These are phyloP conservation scores for Microdochium paspali DNA, from an alignment of 2,329 filamentous ascomycete genomes.

Conservation along the genomic window DNA sequence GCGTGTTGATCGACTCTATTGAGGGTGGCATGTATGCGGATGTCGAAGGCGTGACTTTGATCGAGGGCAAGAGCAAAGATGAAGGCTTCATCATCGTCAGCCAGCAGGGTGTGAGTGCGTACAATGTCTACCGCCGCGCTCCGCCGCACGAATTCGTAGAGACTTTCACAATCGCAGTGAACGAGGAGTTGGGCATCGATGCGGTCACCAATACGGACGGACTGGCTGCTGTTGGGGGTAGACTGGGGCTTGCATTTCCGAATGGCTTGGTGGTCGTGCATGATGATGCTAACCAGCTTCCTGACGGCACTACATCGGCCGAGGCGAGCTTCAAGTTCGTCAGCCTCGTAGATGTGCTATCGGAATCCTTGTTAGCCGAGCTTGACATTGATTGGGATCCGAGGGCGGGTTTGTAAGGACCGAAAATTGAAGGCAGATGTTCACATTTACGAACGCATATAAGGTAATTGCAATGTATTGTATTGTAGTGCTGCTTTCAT, in stretches of 20 bases:
- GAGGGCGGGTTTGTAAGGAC: constrained; percentile 11
- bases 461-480: too few relatives aligned
- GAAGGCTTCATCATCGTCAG: constrained; percentile 42
- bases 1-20: constrained; percentile 27
- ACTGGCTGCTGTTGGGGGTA: constrained; percentile 33
- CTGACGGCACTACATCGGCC: constrained; percentile 30
- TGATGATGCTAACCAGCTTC: constrained; percentile 42
- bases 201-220: constrained; percentile 45
- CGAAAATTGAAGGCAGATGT: too few relatives aligned
- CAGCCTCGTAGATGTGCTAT: constrained; percentile 28
- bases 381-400: constrained; percentile 30
- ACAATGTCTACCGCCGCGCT: constrained; percentile 38
- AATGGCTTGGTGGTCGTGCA: constrained; percentile 38
- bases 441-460: background rate
- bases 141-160: constrained; percentile 37
- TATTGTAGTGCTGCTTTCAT: background rate
- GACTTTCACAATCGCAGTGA: constrained; percentile 36
- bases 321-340: constrained; percentile 42
- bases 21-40: constrained; percentile 39
- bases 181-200: constrained; percentile 31
- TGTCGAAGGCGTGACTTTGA: constrained; percentile 42
- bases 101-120: constrained; percentile 42
- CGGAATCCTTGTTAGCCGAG: constrained; percentile 21
- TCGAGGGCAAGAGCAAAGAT: constrained; percentile 31
- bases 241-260: constrained; percentile 29